Percentiles rank a stretch among this genome's conserved stretches.
Evolutionary conservation across 352 stramenopile genomes (phyloP).

Genomic region (Thraustotheca clavata): DNA sequence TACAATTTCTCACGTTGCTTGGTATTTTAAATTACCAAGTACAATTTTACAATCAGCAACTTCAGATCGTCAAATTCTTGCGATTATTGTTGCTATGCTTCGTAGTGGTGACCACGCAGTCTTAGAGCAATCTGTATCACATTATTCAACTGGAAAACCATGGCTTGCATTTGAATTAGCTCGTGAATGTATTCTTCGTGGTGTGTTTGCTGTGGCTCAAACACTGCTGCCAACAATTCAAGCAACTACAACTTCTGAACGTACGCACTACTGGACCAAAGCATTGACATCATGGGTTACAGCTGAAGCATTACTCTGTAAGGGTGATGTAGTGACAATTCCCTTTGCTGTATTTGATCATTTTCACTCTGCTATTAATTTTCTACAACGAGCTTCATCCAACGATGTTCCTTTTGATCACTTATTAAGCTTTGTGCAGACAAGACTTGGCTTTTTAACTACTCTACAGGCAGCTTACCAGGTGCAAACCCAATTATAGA

Average conservation of each 20-base stretch:
- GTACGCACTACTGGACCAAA: background rate
- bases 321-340: background rate
- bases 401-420: background rate
- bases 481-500: background rate
- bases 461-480: slow-evolving; percentile 4
- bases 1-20: slow-evolving; percentile 1
- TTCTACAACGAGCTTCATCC: background rate
- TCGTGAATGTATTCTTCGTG: slow-evolving; percentile 12
- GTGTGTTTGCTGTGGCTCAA: background rate
- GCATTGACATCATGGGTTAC: background rate
- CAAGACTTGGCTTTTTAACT: background rate
- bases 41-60: background rate
- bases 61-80: background rate
- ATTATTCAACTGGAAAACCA: too few species aligned
- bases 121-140: too few species aligned
- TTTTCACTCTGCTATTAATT: background rate
- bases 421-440: background rate
- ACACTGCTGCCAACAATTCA: background rate
- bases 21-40: background rate
- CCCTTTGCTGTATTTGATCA: background rate
- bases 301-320: background rate
- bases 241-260: background rate
- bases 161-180: background rate
- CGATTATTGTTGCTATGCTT: background rate
- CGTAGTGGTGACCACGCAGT: background rate